phyloP scores from a whole-genome alignment of 352 stramenopile genomes.

The Blastocystis sp. region DNA sequence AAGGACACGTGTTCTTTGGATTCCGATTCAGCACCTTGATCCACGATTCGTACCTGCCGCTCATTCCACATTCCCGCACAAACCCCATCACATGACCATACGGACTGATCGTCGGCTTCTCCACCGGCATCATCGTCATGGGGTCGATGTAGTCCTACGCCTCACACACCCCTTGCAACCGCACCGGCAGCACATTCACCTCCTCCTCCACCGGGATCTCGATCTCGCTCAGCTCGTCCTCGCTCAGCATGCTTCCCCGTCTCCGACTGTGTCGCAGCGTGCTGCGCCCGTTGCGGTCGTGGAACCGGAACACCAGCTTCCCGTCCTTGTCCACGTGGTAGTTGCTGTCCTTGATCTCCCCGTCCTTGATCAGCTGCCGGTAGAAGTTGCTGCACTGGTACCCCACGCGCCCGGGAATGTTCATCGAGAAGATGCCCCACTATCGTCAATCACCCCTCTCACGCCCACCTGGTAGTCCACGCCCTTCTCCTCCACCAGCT shows the following conservation, averaged over 20 bases:
- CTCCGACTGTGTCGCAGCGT: not conserved
- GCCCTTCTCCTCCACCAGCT: slow-evolving; percentile 55
- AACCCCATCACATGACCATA: slow-evolving; percentile 73
- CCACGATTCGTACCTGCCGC: slow-evolving; percentile 71
- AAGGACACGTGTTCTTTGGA: slow-evolving; percentile 72
- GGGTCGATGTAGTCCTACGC: slow-evolving; percentile 70
- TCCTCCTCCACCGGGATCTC: slow-evolving; percentile 9
- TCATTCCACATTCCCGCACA: not conserved
- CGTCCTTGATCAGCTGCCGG: slow-evolving; percentile 70
- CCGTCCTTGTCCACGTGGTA: slow-evolving; percentile 68
- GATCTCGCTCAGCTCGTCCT: not conserved
- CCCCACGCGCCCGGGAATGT: slow-evolving; percentile 71
- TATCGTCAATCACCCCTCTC: slow-evolving; percentile 28
- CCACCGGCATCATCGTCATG: slow-evolving; percentile 71
- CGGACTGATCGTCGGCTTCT: slow-evolving; percentile 72
- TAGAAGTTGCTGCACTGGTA: slow-evolving; percentile 73
- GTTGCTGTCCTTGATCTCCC: slow-evolving; percentile 71
- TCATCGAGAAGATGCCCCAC: slow-evolving; percentile 72
- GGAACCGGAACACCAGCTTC: slow-evolving; percentile 70
- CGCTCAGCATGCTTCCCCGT: not conserved
- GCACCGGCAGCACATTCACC: slow-evolving; percentile 35
- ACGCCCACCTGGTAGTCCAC: slow-evolving; percentile 70
- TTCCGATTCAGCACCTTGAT: slow-evolving; percentile 71
- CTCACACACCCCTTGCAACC: too few relatives aligned
- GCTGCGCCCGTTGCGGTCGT: slow-evolving; percentile 4